Evolutionary conservation across 1,139 yeast species (phyloP).

Genomic region (Taphrina sp.): DNA sequence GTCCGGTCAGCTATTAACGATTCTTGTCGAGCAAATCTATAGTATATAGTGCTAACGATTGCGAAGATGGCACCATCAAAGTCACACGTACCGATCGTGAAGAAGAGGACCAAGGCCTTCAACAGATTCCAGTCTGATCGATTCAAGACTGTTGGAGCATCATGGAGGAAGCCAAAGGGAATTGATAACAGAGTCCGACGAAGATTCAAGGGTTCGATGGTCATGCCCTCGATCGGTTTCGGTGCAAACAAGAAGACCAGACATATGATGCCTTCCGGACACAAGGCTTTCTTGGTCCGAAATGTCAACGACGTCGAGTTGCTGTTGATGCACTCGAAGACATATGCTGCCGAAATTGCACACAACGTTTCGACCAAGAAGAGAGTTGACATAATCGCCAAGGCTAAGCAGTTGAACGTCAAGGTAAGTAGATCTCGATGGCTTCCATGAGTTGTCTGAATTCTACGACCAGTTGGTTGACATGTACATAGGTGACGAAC

Average conservation of each 20-base stretch:
- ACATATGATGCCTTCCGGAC: conserved; percentile 95
- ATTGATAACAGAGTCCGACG: conserved; percentile 95
- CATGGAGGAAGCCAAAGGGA: conserved; percentile 99
- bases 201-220: conserved; percentile 99
- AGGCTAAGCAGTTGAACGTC: conserved; percentile 97
- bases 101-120: conserved; percentile 98
- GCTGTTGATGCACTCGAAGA: conserved; percentile 93
- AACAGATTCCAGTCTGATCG: conserved; percentile 99
- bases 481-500: conserved; percentile 66
- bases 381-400: conserved; percentile 94
- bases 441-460: neutral
- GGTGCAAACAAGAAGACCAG: conserved; percentile 99
- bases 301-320: conserved; percentile 93
- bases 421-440: conserved; percentile 47
- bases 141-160: conserved; percentile 95
- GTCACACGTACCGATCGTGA: conserved; percentile 99
- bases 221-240: conserved; percentile 99
- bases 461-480: neutral
- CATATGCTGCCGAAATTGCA: conserved; percentile 99
- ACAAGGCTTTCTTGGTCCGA: conserved; percentile 92
- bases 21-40: no score
- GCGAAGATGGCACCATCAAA: conserved; percentile 87
- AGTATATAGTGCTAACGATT: no score
- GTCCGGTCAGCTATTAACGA: no score
- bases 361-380: conserved; percentile 97